These are phyloP conservation scores for Myrica gale DNA, from an alignment of 306 rosid species.

Conservation along the genomic window DNA sequence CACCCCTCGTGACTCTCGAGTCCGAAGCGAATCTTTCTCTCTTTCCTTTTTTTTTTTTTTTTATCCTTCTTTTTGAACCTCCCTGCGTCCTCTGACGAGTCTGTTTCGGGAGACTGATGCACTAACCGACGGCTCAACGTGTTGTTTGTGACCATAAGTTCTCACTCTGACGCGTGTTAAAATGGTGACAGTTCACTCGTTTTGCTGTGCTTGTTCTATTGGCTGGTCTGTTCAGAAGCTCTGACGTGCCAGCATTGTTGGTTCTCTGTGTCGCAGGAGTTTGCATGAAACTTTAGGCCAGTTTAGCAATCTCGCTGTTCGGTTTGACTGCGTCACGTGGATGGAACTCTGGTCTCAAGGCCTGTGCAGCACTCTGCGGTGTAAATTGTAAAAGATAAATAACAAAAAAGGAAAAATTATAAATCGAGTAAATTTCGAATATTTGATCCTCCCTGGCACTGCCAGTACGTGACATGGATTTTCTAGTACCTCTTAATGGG, in stretches of 20 bases:
- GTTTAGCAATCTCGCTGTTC: too few species aligned
- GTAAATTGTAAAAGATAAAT: too few species aligned
- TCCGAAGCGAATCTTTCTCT: slow-evolving; percentile 7
- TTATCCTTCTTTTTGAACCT: not conserved
- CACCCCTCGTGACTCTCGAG: slow-evolving; percentile 12
- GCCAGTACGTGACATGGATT: too few species aligned
- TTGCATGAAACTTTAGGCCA: not conserved
- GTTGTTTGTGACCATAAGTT: not conserved
- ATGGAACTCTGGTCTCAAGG: too few species aligned
- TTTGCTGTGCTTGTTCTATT: not conserved
- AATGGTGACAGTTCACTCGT: not conserved
- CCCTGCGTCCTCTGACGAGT: not conserved
- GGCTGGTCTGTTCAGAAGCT: not conserved
- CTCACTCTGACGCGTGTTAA: not conserved
- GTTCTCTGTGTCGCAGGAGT: not conserved
- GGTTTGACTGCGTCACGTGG: too few species aligned
- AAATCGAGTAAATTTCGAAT: too few species aligned
- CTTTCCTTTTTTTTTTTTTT: not conserved
- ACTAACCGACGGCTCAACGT: not conserved
- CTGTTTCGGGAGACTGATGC: not conserved
- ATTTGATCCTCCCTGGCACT: too few species aligned
- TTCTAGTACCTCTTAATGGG: too few species aligned
- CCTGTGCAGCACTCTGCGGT: too few species aligned
- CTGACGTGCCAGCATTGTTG: slow-evolving; percentile 1
- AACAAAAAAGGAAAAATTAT: too few species aligned